phyloP scores from a whole-genome alignment of 257 asterid species.

The Cruciata laevipes region DNA sequence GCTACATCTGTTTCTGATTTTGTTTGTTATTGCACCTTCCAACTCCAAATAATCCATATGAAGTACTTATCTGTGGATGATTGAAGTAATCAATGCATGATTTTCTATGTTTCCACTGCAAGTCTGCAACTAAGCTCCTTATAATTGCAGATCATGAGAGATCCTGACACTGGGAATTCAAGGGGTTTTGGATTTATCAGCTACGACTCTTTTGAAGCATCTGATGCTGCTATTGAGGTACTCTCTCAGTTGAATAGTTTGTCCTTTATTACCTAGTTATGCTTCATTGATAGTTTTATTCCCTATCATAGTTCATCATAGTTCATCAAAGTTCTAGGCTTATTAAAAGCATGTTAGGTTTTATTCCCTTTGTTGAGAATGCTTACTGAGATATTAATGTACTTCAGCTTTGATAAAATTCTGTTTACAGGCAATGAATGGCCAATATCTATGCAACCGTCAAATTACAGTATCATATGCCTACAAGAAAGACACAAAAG shows the following conservation, averaged over 20 bases:
- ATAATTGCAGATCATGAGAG: slow-evolving; percentile 82
- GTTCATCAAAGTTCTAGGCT: background rate
- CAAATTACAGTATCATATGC: slow-evolving; percentile 96
- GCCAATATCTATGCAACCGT: slow-evolving; percentile 93
- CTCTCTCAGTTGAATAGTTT: background rate
- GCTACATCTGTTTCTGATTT: background rate
- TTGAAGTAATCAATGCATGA: background rate
- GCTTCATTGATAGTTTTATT: background rate
- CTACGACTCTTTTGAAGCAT: slow-evolving; percentile 96
- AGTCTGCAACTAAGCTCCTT: slow-evolving; percentile 9
- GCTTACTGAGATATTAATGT: background rate
- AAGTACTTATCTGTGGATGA: background rate
- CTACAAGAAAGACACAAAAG: slow-evolving; percentile 95
- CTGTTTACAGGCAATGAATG: slow-evolving; percentile 77
- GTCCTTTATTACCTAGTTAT: background rate
- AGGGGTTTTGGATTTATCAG: slow-evolving; percentile 96
- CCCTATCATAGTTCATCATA: background rate
- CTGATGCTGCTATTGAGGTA: slow-evolving; percentile 98
- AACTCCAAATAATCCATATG: background rate
- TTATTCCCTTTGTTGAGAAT: background rate
- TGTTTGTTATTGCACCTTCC: background rate
- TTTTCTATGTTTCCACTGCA: background rate
- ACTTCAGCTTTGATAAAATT: background rate
- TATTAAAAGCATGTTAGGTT: background rate
- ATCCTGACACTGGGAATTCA: slow-evolving; percentile 93